A percentile compares a stretch with the other conserved stretches of the same genome.
phyloP scores from a whole-genome alignment of 2,329 filamentous ascomycete genomes.

The Fusarium robinianum region DNA sequence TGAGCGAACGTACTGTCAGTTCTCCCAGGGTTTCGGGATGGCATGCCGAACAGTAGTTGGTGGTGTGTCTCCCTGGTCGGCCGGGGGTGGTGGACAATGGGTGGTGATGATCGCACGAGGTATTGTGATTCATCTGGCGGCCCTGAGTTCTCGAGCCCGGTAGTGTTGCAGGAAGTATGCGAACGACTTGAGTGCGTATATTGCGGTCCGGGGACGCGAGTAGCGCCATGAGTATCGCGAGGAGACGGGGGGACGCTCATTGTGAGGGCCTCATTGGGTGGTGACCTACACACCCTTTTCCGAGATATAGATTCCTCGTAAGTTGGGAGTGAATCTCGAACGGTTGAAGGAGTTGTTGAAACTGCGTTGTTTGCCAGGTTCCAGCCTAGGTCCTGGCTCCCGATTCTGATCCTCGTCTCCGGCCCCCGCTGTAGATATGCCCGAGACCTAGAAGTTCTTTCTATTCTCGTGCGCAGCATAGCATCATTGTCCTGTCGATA shows the following conservation, averaged over 20 bases:
- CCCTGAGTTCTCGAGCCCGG: background rate
- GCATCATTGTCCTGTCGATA: background rate
- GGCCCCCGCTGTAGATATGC: background rate
- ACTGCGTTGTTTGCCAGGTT: constrained; percentile 36
- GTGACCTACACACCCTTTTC: background rate
- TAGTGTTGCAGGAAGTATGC: too few relatives aligned
- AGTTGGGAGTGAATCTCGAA: background rate
- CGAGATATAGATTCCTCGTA: constrained; percentile 2
- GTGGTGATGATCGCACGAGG: constrained; percentile 19
- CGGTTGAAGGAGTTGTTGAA: constrained; percentile 22
- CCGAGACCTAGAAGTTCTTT: background rate
- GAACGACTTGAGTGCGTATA: too few relatives aligned
- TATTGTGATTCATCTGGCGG: constrained; percentile 16
- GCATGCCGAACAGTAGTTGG: constrained; percentile 13
- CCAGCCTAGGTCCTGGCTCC: constrained; percentile 38
- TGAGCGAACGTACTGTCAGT: constrained; percentile 21
- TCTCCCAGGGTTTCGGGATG: constrained; percentile 19
- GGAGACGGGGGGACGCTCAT: background rate
- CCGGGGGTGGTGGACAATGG: constrained; percentile 36
- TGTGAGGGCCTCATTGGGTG: background rate
- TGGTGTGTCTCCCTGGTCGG: constrained; percentile 24
- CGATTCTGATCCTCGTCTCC: constrained; percentile 37
- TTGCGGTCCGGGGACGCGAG: too few relatives aligned
- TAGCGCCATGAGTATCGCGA: background rate
- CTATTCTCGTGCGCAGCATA: background rate